Percentiles rank a stretch among this genome's conserved stretches.
Evolutionary conservation across 306 rosid genomes (phyloP).

Genomic region (Myrica gale): DNA sequence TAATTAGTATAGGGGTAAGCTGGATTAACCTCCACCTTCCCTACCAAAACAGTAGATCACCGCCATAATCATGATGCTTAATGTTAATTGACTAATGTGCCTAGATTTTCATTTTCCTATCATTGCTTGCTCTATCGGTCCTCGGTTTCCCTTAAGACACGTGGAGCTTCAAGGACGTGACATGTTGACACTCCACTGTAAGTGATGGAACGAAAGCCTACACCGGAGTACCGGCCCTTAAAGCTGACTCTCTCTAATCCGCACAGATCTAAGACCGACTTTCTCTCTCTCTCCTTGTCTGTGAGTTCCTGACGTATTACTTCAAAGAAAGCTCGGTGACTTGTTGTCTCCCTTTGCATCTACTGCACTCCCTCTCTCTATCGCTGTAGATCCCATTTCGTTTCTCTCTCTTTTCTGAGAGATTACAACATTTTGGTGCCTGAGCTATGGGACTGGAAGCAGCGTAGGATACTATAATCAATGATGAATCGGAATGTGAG

Average conservation of each 20-base stretch:
- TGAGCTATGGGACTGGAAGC: not conserved
- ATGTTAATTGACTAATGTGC: not conserved
- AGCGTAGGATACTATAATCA: not conserved
- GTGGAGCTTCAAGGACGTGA: not conserved
- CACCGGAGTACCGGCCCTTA: not conserved
- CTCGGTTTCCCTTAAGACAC: not conserved
- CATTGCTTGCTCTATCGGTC: not conserved
- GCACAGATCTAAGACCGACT: slow-evolving; percentile 1
- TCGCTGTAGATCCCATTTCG: not conserved
- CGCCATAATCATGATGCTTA: not conserved
- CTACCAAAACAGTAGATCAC: not conserved
- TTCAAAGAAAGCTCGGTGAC: slow-evolving; percentile 15
- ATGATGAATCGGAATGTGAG: slow-evolving; percentile 42
- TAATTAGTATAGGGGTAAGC: too few relatives aligned
- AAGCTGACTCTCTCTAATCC: not conserved
- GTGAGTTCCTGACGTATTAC: slow-evolving; percentile 23
- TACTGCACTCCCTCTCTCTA: slow-evolving; percentile 18
- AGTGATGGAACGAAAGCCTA: not conserved
- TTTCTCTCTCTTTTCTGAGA: not conserved
- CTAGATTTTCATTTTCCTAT: not conserved
- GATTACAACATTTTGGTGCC: too few relatives aligned
- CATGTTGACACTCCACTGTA: not conserved
- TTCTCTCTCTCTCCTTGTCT: slow-evolving; percentile 1
- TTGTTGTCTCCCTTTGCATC: slow-evolving; percentile 29
- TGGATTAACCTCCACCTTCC: too few relatives aligned